Conservation (phyloP, 2,329 filamentous ascomycete species). For the Bipolaris sorokiniana region DNA sequence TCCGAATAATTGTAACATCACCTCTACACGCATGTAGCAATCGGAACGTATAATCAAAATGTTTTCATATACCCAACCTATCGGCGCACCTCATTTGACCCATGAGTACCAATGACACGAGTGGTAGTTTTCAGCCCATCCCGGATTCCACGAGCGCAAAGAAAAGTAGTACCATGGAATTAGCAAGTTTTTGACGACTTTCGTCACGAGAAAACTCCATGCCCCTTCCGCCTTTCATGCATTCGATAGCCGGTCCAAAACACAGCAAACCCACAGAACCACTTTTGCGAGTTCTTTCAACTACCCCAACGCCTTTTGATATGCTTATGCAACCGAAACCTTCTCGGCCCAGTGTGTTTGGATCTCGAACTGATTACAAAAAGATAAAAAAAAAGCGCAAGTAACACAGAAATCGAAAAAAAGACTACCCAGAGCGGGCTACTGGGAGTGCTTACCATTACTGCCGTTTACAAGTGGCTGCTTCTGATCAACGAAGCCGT, state of each 20-base stretch:
- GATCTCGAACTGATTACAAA: conserved; percentile 10
- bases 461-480: not conserved
- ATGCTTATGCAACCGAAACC: conserved; percentile 6
- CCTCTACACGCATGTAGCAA: too few relatives aligned
- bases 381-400: conserved; percentile 6
- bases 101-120: not conserved
- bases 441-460: not conserved
- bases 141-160: not conserved
- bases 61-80: too few relatives aligned
- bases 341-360: not conserved
- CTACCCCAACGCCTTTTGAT: conserved; percentile 6
- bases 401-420: conserved; percentile 7
- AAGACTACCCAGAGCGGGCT: not conserved
- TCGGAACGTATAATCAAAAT: too few relatives aligned
- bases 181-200: not conserved
- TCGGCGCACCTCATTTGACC: too few relatives aligned
- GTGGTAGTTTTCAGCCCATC: not conserved
- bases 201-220: not conserved
- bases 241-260: not conserved
- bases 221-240: not conserved
- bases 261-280: not conserved
- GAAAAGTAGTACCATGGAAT: not conserved
- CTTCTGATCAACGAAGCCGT: conserved; percentile 37
- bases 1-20: too few relatives aligned
- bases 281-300: not conserved